Evolutionary conservation across 1,139 yeast genomes (phyloP).

Genomic region (Sugiyamaella neomexicana): DNA sequence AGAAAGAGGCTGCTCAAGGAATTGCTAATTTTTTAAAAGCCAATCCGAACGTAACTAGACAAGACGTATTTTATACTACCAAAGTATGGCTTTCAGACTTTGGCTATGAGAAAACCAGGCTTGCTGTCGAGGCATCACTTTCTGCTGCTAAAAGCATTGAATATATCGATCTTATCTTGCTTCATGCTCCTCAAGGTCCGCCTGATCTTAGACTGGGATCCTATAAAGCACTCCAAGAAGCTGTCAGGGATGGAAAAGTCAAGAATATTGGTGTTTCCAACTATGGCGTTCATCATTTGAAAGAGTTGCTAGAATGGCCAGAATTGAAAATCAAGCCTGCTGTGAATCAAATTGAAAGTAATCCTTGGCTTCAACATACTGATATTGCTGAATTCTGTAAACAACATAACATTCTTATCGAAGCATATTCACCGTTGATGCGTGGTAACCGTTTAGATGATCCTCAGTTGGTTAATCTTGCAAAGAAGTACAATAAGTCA

Average conservation of each 20-base stretch:
- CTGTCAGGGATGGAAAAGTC: constrained; percentile 16
- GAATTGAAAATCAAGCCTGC: constrained; percentile 37
- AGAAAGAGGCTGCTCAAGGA: constrained; percentile 57
- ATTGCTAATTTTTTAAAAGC: constrained; percentile 52
- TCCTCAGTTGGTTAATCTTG: constrained; percentile 22
- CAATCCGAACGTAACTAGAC: constrained; percentile 53
- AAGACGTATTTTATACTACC: constrained; percentile 56
- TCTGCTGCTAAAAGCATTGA: constrained; percentile 61
- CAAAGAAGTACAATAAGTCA: constrained; percentile 41
- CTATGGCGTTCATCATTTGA: constrained; percentile 67
- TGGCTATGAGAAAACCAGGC: constrained; percentile 55
- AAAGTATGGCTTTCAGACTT: constrained; percentile 52
- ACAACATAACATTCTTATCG: constrained; percentile 59
- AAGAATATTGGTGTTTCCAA: constrained; percentile 81
- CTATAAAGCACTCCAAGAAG: constrained; percentile 25
- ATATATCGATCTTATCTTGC: constrained; percentile 76
- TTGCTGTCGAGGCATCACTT: constrained; percentile 62
- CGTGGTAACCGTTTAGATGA: constrained; percentile 30
- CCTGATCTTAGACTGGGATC: constrained; percentile 19
- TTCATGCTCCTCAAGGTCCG: constrained; percentile 72
- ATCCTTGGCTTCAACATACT: constrained; percentile 80
- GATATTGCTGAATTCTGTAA: constrained; percentile 63
- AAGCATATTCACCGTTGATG: constrained; percentile 80
- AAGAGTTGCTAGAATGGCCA: constrained; percentile 66
- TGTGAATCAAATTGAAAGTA: constrained; percentile 82